A percentile compares a stretch with the other conserved stretches of the same genome.
Conservation (phyloP, 768 basidiomycete species). For the Russula ochroleuca region DNA sequence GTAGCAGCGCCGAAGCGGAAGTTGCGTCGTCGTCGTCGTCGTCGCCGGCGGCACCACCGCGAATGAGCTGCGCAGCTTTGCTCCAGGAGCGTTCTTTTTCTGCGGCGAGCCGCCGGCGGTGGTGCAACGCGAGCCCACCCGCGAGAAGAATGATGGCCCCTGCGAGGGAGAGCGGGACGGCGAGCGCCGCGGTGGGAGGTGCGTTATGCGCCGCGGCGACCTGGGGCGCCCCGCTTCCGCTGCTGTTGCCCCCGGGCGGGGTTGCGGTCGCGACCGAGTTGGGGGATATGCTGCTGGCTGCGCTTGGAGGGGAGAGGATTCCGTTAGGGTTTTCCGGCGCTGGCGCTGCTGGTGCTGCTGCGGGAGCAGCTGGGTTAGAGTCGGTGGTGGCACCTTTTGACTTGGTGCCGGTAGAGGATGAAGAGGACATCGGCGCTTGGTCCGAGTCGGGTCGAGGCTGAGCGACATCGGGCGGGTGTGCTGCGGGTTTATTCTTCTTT, state of each 20-base stretch:
- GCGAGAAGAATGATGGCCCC: conserved; percentile 33
- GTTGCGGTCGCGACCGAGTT: conserved; percentile 1
- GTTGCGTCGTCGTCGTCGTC: background rate
- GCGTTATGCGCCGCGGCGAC: conserved; percentile 29
- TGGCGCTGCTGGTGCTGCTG: background rate
- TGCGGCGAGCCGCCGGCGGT: conserved; percentile 30
- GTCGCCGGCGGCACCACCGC: no score
- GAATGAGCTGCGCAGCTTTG: background rate
- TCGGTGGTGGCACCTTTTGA: background rate
- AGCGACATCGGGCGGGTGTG: background rate
- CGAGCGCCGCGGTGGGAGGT: conserved; percentile 34
- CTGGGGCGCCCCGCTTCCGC: conserved; percentile 15
- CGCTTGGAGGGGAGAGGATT: conserved; percentile 4
- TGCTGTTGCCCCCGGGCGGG: background rate
- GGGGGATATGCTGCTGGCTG: conserved; percentile 6
- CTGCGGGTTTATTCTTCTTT: conserved; percentile 5
- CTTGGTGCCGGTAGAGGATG: background rate
- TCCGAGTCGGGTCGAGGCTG: conserved; percentile 10
- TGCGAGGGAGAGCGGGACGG: conserved; percentile 36
- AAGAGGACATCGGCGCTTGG: conserved; percentile 12
- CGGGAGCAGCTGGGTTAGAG: background rate
- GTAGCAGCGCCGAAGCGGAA: background rate
- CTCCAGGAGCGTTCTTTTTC: conserved; percentile 22
- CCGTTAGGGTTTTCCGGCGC: conserved; percentile 3
- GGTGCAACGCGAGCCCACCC: conserved; percentile 29